phyloP scores from a whole-genome alignment of 805 yeast genomes.

The Candida hungchunana region DNA sequence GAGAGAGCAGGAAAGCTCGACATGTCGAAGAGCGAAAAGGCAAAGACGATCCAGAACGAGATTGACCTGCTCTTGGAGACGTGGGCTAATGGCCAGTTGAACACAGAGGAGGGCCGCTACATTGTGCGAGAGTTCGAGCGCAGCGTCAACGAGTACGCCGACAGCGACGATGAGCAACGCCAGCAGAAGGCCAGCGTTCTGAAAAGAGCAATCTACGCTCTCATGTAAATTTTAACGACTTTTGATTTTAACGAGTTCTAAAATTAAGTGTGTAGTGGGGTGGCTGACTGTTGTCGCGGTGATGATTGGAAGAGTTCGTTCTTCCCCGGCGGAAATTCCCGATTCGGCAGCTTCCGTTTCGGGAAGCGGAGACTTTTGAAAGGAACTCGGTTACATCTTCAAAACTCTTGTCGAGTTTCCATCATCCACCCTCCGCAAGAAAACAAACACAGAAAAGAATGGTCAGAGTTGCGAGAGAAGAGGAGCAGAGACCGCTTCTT shows the following conservation, averaged over 20 bases:
- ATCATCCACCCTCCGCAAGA: too few relatives aligned
- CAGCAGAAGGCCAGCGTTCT: conserved; percentile 13
- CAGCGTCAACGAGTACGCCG: conserved; percentile 19
- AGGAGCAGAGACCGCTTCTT: conserved; percentile 10
- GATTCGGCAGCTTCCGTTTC: conserved; percentile 6
- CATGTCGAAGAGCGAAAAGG: conserved; percentile 5
- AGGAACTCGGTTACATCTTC: too few relatives aligned
- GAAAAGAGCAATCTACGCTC: conserved; percentile 17
- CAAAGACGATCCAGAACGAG: conserved; percentile 13
- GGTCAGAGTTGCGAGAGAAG: conserved; percentile 4
- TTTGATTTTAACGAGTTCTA: background rate
- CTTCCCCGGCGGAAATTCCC: conserved; percentile 2
- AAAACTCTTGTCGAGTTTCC: too few relatives aligned
- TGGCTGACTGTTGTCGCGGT: background rate
- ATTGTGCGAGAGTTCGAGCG: conserved; percentile 16
- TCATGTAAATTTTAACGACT: conserved; percentile 4
- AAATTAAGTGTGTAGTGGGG: too few relatives aligned
- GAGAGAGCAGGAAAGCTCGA: conserved; percentile 22
- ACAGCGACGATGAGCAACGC: conserved; percentile 6
- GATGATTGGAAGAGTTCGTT: background rate
- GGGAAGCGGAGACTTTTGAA: too few relatives aligned
- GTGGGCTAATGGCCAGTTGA: conserved; percentile 22
- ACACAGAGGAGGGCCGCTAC: conserved; percentile 13
- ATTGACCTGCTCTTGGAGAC: conserved; percentile 20
- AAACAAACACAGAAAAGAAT: too few relatives aligned